phyloP scores from a whole-genome alignment of 75 land plant genomes.

The Cryptomeria japonica region DNA sequence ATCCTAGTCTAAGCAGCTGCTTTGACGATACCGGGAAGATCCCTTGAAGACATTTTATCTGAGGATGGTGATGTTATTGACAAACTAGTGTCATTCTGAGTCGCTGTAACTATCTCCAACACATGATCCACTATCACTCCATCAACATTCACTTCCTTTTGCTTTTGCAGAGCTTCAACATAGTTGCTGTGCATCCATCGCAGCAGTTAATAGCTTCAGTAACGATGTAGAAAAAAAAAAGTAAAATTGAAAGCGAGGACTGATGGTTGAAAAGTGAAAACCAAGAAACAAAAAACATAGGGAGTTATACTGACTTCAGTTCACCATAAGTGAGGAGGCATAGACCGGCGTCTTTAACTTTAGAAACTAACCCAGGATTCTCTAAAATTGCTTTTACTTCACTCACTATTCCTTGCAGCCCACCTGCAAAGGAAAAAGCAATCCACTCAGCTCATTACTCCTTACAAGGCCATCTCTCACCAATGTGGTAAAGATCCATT shows the following conservation, averaged over 20 bases:
- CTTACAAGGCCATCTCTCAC: neutral
- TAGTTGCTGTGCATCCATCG: conserved; percentile 60
- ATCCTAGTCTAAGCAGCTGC: neutral
- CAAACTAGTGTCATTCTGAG: neutral
- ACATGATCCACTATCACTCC: conserved; percentile 96
- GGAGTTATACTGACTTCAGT: conserved; percentile 58
- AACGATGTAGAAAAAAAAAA: neutral
- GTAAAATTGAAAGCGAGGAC: neutral
- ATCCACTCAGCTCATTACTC: neutral
- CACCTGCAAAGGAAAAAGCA: conserved; percentile 22
- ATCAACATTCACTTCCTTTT: conserved; percentile 68
- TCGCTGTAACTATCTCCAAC: conserved; percentile 57
- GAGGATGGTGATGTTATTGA: neutral
- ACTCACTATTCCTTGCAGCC: conserved; percentile 83
- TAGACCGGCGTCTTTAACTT: conserved; percentile 59
- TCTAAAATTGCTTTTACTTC: conserved; percentile 77
- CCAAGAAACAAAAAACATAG: neutral
- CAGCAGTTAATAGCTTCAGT: neutral
- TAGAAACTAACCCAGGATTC: conserved; percentile 42
- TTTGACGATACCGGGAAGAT: neutral
- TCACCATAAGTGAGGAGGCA: conserved; percentile 80
- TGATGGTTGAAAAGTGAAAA: neutral
- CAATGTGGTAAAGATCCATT: neutral
- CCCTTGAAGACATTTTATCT: neutral
- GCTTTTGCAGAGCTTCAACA: conserved; percentile 73